These are phyloP conservation scores for Aspergillus leporis DNA, from an alignment of 495 filamentous ascomycete species.

Conservation along the genomic window DNA sequence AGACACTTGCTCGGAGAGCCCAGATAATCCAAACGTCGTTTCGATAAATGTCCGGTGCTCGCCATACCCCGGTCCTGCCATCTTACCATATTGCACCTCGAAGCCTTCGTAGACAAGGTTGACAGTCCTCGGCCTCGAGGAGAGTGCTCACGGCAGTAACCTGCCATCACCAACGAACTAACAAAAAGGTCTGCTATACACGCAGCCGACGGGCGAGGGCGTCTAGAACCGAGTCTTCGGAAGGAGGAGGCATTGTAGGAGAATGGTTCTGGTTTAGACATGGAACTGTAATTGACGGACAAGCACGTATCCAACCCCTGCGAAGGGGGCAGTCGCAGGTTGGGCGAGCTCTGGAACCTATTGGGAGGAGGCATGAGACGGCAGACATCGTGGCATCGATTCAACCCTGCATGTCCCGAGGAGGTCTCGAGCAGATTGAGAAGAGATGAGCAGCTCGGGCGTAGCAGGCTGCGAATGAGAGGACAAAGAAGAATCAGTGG, in stretches of 20 bases:
- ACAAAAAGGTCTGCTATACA: constrained; percentile 60
- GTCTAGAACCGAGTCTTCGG: constrained; percentile 40
- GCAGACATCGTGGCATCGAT: constrained; percentile 59
- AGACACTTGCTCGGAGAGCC: constrained; percentile 14
- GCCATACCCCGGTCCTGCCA: constrained; percentile 20
- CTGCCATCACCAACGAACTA: constrained; percentile 61
- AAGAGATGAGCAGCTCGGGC: constrained; percentile 13
- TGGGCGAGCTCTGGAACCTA: constrained; percentile 53
- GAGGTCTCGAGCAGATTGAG: constrained; percentile 24
- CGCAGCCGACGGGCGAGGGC: constrained; percentile 41
- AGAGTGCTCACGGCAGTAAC: constrained; percentile 60
- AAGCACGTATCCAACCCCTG: constrained; percentile 46
- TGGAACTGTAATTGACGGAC: constrained; percentile 27
- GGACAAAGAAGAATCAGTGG: constrained; percentile 5
- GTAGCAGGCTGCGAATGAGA: constrained; percentile 3
- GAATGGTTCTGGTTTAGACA: constrained; percentile 33
- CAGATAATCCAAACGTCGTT: constrained; percentile 24
- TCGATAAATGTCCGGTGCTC: constrained; percentile 16
- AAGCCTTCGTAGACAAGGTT: constrained; percentile 23
- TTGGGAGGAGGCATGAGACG: constrained; percentile 64
- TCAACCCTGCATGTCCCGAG: constrained; percentile 43
- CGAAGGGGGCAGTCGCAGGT: constrained; percentile 49
- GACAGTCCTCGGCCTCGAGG: constrained; percentile 33
- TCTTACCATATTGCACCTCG: constrained; percentile 17
- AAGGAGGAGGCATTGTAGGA: constrained; percentile 30